Conservation (phyloP, 257 asterid genomes). For the Voacanga thouarsii region DNA sequence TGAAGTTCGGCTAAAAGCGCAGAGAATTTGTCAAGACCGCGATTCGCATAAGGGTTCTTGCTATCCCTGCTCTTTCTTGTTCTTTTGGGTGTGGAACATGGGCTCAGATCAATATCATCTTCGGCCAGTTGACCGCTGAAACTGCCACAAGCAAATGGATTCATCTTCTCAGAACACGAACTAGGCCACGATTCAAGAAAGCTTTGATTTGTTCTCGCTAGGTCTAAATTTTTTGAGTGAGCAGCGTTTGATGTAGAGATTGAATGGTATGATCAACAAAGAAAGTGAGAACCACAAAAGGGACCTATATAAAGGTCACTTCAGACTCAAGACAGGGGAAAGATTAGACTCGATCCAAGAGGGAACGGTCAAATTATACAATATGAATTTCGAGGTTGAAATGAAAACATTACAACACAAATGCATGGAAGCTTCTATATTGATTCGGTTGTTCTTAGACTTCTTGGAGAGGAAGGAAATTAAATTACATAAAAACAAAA, state of each 20-base stretch:
- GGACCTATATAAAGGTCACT: neutral
- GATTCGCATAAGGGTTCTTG: conserved; percentile 42
- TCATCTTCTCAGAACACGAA: conserved; percentile 13
- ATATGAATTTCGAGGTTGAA: neutral
- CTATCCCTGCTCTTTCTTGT: conserved; percentile 39
- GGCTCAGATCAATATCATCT: conserved; percentile 36
- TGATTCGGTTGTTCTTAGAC: neutral
- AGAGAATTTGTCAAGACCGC: conserved; percentile 51
- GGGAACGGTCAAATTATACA: neutral
- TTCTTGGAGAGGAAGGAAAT: neutral
- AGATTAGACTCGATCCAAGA: conserved; percentile 1
- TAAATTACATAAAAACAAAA: neutral
- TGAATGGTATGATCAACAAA: neutral
- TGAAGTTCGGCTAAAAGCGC: conserved; percentile 46
- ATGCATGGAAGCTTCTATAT: neutral
- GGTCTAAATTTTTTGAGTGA: neutral
- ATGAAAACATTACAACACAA: neutral
- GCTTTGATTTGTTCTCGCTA: neutral
- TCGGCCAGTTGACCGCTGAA: conserved; percentile 40
- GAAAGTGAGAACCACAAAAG: neutral
- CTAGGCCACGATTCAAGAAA: neutral
- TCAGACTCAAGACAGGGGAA: neutral
- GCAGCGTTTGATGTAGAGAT: neutral
- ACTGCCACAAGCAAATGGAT: conserved; percentile 58
- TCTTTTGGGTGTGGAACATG: conserved; percentile 50